Evolutionary conservation across 1,284 basidiomycete genomes (phyloP), one percentile per base, ranked within the genome.

Genomic region (Pascua sp.): DNA sequence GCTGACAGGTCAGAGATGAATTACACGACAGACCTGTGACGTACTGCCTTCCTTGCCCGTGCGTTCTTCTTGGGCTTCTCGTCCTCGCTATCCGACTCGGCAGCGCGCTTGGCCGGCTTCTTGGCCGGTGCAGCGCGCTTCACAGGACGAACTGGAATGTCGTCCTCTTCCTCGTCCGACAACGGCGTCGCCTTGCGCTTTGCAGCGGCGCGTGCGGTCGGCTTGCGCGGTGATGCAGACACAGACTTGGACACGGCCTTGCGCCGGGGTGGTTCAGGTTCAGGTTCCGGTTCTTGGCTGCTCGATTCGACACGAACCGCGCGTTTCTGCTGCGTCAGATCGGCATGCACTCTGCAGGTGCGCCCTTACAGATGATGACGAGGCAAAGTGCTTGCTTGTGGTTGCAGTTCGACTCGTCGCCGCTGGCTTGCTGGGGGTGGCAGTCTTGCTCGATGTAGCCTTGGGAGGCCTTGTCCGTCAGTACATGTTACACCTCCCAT

Each of bases 21-120:
- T 11, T 18, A n/a, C 5, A 9, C 11, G 9, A n/a, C 16, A 18
- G 18, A 11, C 42, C 36, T 17, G 47, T 70, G 60, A 53, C 55
- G 60, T 32, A 67, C 62, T 61, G 13, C 51, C 63, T 60, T 68
- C 61, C 63, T 72, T 61, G 68, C 64, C 66, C 72, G 78, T 64
- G 70, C 71, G 13, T 65, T 64, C 4, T 75, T 68, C 67, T 67
- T 70, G 13, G 63, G 41, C 42, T 49, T 36, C 1, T 51, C 38
- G 18, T 54, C 57, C 66, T 54, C 50, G 49, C 12, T 16, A 1
- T 44, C 47, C 8, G 16, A 17, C 36, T 18, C 39, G 37, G 43
- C 50, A 24, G 46, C 8, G 43, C 51, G 5, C 59, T 61, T 11
- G 63, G 63, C 9, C 54, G 59, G 40, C 63, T 58, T 43, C 36